Conservation (phyloP, 257 asterid species). For the Solanum ossicruentum region DNA sequence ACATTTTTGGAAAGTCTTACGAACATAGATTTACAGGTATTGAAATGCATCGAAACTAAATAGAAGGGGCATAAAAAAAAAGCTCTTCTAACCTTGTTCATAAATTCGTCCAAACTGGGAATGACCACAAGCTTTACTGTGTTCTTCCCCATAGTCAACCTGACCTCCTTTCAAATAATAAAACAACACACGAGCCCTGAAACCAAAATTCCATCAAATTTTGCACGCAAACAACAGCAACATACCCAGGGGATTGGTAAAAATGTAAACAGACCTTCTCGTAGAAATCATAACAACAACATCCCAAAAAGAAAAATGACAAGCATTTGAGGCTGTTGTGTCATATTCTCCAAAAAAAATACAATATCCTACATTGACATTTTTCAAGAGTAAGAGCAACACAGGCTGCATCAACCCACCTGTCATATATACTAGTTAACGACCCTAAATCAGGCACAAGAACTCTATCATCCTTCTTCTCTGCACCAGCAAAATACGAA, state of each 20-base stretch:
- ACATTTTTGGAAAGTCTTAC: not conserved
- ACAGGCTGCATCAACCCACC: conserved; percentile 19
- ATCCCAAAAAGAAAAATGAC: not conserved
- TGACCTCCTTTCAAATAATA: conserved; percentile 94
- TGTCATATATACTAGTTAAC: conserved; percentile 64
- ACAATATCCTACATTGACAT: not conserved
- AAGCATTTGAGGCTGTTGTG: not conserved
- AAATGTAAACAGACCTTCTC: no score
- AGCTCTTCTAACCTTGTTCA: conserved; percentile 34
- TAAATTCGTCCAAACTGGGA: conserved; percentile 67
- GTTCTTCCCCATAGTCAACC: conserved; percentile 95
- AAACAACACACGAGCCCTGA: conserved; percentile 92
- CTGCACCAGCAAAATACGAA: conserved; percentile 95
- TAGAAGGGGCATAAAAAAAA: not conserved
- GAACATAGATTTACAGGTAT: not conserved
- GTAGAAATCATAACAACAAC: not conserved
- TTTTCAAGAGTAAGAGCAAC: not conserved
- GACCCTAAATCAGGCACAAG: conserved; percentile 96
- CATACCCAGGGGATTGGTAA: no score
- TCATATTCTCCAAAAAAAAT: not conserved
- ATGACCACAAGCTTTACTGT: conserved; percentile 84
- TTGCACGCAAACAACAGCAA: not conserved
- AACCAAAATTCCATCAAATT: conserved; percentile 14
- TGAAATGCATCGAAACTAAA: not conserved
- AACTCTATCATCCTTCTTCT: conserved; percentile 93